Base-by-base conservation (phyloP, 768 basidiomycete genomes). In the Pisolithus sp. region DNA sequence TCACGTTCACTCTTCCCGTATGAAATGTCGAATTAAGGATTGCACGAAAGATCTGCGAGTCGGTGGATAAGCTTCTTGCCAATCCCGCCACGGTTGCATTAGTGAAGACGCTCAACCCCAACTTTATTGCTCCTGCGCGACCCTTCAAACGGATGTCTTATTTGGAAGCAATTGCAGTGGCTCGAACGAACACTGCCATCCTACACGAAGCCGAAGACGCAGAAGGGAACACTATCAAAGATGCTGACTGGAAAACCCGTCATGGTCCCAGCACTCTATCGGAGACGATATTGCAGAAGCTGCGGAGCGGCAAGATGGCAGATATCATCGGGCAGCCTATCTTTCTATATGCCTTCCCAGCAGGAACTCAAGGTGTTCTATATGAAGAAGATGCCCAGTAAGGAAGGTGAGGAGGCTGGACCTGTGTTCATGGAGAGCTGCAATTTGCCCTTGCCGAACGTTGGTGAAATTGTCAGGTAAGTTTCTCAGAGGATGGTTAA, bases 201-300 rank as follows among this genome's bases (percentile, higher is more conserved):
- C 75, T 86, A 60, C 92, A 82, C 64, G 86, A 91, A 44, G 83
- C 78, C 23, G 93, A 93, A 66, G 92, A 92, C 61, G 78, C 78
- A 0, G 78, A 82, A 13, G 90, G 83, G 26, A 86, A 82, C 73
- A 66, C 70, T 21, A 75, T 82, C 68, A 62, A 62, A 50, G 62
- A 69, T 28, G 58, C 54, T 3, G 57, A 79, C 53, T n/a, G 81
- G 76, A 17, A 68, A 75, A 23, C 65, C 70, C 8, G 71, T 71
- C 59, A 77, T 82, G 73, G 77, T 81, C 47, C 76, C 80, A n/a
- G 49, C 94, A 96, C 64, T 73, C 75, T 56, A 78, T 95, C 36
- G 94, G 94, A 7, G 94, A 96, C 64, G 94, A 97, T 69, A 98
- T 99, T 59, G 95, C 95, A 24, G 96, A 99, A 69, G 93, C 94